Base-by-base conservation (phyloP, 2,329 filamentous ascomycete species). In the Talaromyces sp. region DNA sequence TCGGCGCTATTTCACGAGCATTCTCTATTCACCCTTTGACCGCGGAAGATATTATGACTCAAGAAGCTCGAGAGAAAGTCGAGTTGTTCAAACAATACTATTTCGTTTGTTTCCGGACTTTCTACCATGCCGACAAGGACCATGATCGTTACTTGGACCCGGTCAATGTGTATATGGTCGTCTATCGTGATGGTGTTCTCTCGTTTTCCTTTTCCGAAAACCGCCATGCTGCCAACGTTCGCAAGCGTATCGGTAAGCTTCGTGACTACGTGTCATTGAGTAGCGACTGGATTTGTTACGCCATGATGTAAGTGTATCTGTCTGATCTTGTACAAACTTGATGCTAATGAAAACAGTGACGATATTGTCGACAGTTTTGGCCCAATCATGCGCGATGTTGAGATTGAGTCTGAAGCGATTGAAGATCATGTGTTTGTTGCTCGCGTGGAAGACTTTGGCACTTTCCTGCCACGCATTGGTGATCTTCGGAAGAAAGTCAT, bases 211-310 rank as follows among this genome's bases (percentile, higher is more conserved):
- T 97, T 76, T 88, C 87, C 57, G 90, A 90, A 15, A 97, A 96
- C 73, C 87, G 89, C 2, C 95, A 99, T 76, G 92, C 93, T 13
- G 86, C 89, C 50, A 92, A 95, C 69, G 95, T 99, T 31, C 89
- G 94, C 69, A 93, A 91, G 82, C 89, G 95, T 78, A 98, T 99
- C 72, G 89, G 92, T 27, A 90, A 92, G 70, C 84, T 99, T 64
- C 94, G 96, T 74, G 95, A 99, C 74, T 98, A 97, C 74, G 91
- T 98, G 72, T 89, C 93, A 67, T 85, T 99, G 45, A 96, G 92
- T 75, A 93, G 93, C 70, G 95, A 99, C 79, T 99, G 96, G 94
- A 96, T 98, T 71, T 99, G 95, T 82, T 99, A 99, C 75, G 95
- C 95, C 50, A 85, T 99, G 74, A 98, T 99, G 89, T 92, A 83